These are phyloP conservation scores for Mycena metata DNA, from an alignment of 768 basidiomycete species.

Conservation along the genomic window DNA sequence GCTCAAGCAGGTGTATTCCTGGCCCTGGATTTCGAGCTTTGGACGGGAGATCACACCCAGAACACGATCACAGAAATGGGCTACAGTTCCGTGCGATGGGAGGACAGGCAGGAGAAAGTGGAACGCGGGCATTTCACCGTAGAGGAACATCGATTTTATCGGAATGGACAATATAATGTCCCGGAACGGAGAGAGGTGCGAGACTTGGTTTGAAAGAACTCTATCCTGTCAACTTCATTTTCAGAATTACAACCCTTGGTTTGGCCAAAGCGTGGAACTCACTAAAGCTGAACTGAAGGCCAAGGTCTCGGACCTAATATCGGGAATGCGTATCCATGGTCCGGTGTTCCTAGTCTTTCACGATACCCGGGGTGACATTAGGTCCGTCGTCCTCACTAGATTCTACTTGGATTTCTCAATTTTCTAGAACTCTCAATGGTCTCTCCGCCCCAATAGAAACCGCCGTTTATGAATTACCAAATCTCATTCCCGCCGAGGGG, in stretches of 20 bases:
- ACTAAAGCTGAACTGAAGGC: constrained; percentile 64
- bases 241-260: constrained; percentile 68
- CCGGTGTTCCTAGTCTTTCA: constrained; percentile 88
- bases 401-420: neutral
- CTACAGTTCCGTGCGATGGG: constrained; percentile 73
- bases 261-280: constrained; percentile 72
- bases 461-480: constrained; percentile 60
- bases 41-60: constrained; percentile 79
- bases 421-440: constrained; percentile 45
- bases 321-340: constrained; percentile 55
- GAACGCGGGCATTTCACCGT: constrained; percentile 74
- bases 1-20: constrained; percentile 78
- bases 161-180: constrained; percentile 71
- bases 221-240: neutral
- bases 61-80: constrained; percentile 84
- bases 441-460: constrained; percentile 54
- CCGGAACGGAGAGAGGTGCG: constrained; percentile 70
- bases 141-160: constrained; percentile 67
- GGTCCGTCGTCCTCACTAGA: constrained; percentile 55
- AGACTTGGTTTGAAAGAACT: constrained; percentile 29
- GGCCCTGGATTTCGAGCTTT: constrained; percentile 86
- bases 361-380: constrained; percentile 81
- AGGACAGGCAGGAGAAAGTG: constrained; percentile 60
- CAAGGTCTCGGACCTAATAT: constrained; percentile 64
- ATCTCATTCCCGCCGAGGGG: constrained; percentile 53